These are phyloP conservation scores for Coelastrella sp. DNA, from an alignment of 139 green algal species.

Conservation along the genomic window DNA sequence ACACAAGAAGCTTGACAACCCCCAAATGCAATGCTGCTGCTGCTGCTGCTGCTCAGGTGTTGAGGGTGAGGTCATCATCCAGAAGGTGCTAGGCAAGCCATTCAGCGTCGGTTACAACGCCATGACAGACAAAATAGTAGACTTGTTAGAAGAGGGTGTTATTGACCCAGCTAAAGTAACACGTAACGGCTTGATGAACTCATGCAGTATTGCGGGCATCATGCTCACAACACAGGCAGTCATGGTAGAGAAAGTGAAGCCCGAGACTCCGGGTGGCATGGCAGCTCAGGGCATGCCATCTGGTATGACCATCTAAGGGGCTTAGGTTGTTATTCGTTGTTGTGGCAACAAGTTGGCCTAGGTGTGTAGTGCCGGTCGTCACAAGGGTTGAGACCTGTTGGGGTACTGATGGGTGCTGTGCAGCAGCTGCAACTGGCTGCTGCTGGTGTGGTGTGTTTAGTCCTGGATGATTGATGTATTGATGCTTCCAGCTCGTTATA, in stretches of 20 bases:
- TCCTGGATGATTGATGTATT: too few relatives aligned
- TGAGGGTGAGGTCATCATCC: slow-evolving; percentile 86
- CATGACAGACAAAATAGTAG: slow-evolving; percentile 77
- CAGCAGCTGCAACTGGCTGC: too few relatives aligned
- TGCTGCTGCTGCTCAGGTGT: slow-evolving; percentile 39
- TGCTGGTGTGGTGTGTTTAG: too few relatives aligned
- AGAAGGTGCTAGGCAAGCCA: slow-evolving; percentile 86
- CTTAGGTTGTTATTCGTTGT: not conserved
- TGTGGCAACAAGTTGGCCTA: not conserved
- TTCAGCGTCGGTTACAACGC: slow-evolving; percentile 98
- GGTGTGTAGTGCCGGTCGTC: too few relatives aligned
- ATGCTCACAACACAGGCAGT: slow-evolving; percentile 99
- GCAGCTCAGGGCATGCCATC: slow-evolving; percentile 79
- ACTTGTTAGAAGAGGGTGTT: slow-evolving; percentile 91
- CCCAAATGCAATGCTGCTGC: not conserved
- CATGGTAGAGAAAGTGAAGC: slow-evolving; percentile 86
- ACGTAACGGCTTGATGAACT: slow-evolving; percentile 91
- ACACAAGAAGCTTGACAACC: too few relatives aligned
- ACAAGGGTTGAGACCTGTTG: too few relatives aligned
- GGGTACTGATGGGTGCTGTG: too few relatives aligned
- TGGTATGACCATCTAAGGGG: slow-evolving; percentile 85
- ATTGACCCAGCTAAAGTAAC: slow-evolving; percentile 99
- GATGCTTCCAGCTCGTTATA: too few relatives aligned
- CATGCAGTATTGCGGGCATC: slow-evolving; percentile 97
- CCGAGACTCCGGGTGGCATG: slow-evolving; percentile 61